Evolutionary conservation across 106 monocot species (phyloP).

Genomic region (Acanthochlamys bracteata): DNA sequence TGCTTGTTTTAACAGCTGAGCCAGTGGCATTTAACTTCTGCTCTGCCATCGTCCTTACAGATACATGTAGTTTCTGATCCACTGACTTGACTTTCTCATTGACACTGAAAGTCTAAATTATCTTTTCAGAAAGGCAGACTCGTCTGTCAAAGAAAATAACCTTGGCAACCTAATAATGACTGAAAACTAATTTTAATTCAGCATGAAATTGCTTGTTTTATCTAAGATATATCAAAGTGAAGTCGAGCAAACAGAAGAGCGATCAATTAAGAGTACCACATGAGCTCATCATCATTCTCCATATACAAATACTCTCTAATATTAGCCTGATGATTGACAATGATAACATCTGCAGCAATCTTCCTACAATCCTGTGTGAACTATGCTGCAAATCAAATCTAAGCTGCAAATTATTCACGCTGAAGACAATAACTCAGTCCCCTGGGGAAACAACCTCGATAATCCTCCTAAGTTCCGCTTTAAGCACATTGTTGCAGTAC

Average conservation of each 20-base stretch:
- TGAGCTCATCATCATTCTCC: conserved; percentile 39
- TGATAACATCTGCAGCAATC: conserved; percentile 60
- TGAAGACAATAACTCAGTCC: conserved; percentile 81
- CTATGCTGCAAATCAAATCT: conserved; percentile 72
- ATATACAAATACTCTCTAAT: conserved; percentile 71
- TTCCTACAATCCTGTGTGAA: conserved; percentile 79
- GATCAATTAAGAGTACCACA: not conserved
- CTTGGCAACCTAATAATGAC: conserved; percentile 27
- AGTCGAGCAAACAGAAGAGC: no score
- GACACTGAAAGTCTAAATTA: conserved; percentile 76
- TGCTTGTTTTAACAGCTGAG: conserved; percentile 76
- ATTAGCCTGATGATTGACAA: conserved; percentile 87
- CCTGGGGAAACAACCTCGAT: conserved; percentile 58
- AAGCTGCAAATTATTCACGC: conserved; percentile 72
- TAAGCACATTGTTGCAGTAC: conserved; percentile 71
- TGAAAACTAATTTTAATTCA: no score
- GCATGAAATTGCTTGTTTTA: no score
- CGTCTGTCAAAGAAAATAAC: conserved; percentile 73
- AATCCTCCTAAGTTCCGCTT: conserved; percentile 63
- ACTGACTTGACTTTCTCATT: conserved; percentile 95
- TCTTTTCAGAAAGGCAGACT: conserved; percentile 84
- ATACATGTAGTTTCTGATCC: conserved; percentile 81
- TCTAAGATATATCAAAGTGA: no score
- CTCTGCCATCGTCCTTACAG: conserved; percentile 88
- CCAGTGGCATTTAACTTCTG: conserved; percentile 71